phyloP scores from a whole-genome alignment of 2,329 filamentous ascomycete genomes.

The Trichoderma aggressivum region DNA sequence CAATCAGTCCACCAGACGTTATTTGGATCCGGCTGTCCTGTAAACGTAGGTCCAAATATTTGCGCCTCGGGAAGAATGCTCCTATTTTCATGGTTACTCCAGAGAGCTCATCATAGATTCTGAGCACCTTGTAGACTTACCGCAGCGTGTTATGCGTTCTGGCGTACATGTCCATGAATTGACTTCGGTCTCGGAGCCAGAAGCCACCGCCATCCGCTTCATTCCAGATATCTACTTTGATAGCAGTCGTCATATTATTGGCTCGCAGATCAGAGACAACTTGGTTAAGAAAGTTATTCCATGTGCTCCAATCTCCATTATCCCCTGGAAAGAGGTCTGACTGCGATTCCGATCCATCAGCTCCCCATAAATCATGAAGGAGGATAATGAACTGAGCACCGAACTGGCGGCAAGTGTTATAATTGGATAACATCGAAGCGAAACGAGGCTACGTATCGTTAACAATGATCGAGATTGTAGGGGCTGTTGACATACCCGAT shows the following conservation, averaged over 20 bases:
- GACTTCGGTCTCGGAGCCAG: constrained; percentile 4
- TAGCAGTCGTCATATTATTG: constrained; percentile 35
- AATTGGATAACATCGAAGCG: constrained; percentile 43
- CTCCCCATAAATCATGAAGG: constrained; percentile 46
- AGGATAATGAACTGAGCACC: constrained; percentile 45
- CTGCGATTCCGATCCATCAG: constrained; percentile 40
- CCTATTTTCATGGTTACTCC: background rate
- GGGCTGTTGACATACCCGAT: background rate
- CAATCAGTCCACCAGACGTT: constrained; percentile 17
- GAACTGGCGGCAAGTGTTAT: constrained; percentile 37
- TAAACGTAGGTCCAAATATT: constrained; percentile 12
- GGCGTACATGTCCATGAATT: constrained; percentile 7
- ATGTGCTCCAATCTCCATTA: constrained; percentile 45
- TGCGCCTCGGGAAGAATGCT: constrained; percentile 7
- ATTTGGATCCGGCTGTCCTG: constrained; percentile 3
- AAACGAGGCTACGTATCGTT: constrained; percentile 33
- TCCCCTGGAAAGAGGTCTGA: constrained; percentile 45
- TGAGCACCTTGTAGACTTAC: background rate
- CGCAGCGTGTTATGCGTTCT: background rate
- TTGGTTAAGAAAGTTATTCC: constrained; percentile 41
- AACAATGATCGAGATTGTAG: background rate
- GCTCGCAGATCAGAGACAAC: constrained; percentile 37
- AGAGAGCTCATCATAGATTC: background rate
- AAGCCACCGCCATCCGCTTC: constrained; percentile 42
- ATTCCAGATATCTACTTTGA: constrained; percentile 53